Percentiles rank a stretch among this genome's conserved stretches.
Evolutionary conservation across 345 rosid genomes (phyloP).

Genomic region (Dovyalis caffra): DNA sequence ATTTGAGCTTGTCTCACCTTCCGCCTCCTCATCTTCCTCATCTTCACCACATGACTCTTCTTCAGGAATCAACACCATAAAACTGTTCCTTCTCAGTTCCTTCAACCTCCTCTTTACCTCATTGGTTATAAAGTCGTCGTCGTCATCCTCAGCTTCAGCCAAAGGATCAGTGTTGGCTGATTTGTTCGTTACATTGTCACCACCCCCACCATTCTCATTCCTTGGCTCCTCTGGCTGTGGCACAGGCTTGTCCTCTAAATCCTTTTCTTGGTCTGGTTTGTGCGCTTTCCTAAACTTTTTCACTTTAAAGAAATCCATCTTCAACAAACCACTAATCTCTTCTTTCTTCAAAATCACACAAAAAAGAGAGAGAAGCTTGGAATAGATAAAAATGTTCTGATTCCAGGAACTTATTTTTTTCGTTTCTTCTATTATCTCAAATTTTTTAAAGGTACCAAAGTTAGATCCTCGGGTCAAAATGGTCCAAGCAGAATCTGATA

Average conservation of each 20-base stretch:
- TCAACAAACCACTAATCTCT: neutral
- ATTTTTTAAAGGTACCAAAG: neutral
- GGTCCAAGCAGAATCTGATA: slow-evolving; percentile 12
- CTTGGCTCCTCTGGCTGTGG: slow-evolving; percentile 44
- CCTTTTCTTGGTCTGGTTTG: slow-evolving; percentile 45
- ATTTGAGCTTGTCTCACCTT: slow-evolving; percentile 55
- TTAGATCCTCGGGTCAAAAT: slow-evolving; percentile 5
- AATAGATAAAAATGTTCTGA: neutral
- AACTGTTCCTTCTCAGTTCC: slow-evolving; percentile 86
- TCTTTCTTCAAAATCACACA: slow-evolving; percentile 18
- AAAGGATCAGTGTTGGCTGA: slow-evolving; percentile 29
- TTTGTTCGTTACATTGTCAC: slow-evolving; percentile 33
- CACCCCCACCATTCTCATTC: slow-evolving; percentile 35
- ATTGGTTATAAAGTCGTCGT: slow-evolving; percentile 89
- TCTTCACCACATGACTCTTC: slow-evolving; percentile 71
- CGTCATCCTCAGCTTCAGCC: slow-evolving; percentile 68
- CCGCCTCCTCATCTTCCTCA: slow-evolving; percentile 60
- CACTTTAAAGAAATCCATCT: slow-evolving; percentile 79
- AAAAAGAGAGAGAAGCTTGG: neutral
- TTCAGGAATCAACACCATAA: slow-evolving; percentile 93
- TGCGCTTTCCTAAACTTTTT: slow-evolving; percentile 60
- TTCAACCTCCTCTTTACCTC: slow-evolving; percentile 92
- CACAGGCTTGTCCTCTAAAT: slow-evolving; percentile 46
- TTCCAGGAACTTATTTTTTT: slow-evolving; percentile 1
- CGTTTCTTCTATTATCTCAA: neutral